These are phyloP conservation scores for Alliaria petiolata DNA, from an alignment of 345 rosid genomes.

Conservation along the genomic window DNA sequence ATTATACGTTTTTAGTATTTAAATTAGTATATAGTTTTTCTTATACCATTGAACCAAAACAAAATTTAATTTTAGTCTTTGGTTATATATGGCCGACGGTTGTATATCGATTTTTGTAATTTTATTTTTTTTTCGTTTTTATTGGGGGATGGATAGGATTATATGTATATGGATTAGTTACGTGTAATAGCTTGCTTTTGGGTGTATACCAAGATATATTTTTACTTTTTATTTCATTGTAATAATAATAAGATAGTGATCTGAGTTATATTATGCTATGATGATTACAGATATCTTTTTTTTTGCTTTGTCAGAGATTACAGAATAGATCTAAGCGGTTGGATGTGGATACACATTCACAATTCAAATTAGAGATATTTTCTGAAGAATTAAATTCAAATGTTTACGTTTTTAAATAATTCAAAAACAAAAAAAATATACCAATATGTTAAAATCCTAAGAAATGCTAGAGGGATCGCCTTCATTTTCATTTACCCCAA, in stretches of 20 bases:
- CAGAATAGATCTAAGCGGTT: no score
- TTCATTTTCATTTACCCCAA: not conserved
- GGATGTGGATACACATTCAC: not conserved
- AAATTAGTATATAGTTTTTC: constrained; percentile 67
- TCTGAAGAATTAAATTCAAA: not conserved
- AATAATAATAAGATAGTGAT: constrained; percentile 19
- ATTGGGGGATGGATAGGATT: constrained; percentile 55
- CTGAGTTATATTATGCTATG: constrained; percentile 3
- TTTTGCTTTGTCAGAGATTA: no score
- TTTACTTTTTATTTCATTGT: constrained; percentile 13
- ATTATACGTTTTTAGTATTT: constrained; percentile 32
- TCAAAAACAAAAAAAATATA: no score
- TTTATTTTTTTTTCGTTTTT: constrained; percentile 4
- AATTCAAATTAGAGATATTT: not conserved
- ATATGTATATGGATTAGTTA: constrained; percentile 32
- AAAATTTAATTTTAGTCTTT: constrained; percentile 54
- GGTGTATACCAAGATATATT: constrained; percentile 27
- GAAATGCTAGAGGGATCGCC: not conserved
- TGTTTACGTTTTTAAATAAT: not conserved
- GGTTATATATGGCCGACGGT: constrained; percentile 54
- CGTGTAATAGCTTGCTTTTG: constrained; percentile 30
- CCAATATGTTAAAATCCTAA: not conserved
- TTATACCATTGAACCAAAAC: constrained; percentile 38
- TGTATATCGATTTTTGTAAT: constrained; percentile 86
- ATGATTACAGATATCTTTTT: not conserved